Base-by-base conservation (phyloP, 805 yeast genomes). In the Metschnikowia henanensis region DNA sequence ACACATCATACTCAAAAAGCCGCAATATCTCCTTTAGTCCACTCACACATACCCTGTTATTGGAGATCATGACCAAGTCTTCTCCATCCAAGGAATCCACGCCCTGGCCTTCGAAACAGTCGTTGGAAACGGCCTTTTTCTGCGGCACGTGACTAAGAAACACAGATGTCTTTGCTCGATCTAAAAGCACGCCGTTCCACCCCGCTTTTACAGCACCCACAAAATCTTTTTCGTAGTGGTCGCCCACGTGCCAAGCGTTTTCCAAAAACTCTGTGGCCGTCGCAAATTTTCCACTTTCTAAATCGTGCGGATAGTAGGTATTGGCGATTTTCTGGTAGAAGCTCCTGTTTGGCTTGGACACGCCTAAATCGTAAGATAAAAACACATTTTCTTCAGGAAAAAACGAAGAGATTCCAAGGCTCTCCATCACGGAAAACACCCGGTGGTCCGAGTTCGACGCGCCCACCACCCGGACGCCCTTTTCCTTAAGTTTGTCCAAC, bases 191-290 rank as follows among this genome's bases (percentile, higher is more conserved):
- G 5, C 84, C 80, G 41, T 77, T 79, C 79, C 88, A 77, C 0
- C 90, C 90, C 1, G 83, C 72, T 20, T 61, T 58, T 15, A 65
- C 58, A 0, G 83, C 70, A 3, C 81, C 84, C 12, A 65, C 54
- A 43, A 76, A 66, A 57, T 84, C 92, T 39, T 79, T 77, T 6
- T 61, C 62, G 29, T 70, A 59, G 50, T 76, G 80, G 56, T 84
- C 91, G 0, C 92, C 92, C 37, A 83, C 63, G 57, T 84, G 92
- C 87, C 86, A 83, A 37, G 69, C 31, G 41, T 44, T 35, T 26
- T 46, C 56, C 46, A 52, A 46, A 28, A 41, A 53, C 18, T 32
- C 34, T 15, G 47, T 32, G 50, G 43, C 39, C 13, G 29, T 37
- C 16, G 30, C 23, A 6, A 10, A 15, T 6, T n/a, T 30, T 6